A percentile compares a stretch with the other conserved stretches of the same genome.
Conservation (phyloP, 495 filamentous ascomycete species). For the Aspergillus ostianus region DNA sequence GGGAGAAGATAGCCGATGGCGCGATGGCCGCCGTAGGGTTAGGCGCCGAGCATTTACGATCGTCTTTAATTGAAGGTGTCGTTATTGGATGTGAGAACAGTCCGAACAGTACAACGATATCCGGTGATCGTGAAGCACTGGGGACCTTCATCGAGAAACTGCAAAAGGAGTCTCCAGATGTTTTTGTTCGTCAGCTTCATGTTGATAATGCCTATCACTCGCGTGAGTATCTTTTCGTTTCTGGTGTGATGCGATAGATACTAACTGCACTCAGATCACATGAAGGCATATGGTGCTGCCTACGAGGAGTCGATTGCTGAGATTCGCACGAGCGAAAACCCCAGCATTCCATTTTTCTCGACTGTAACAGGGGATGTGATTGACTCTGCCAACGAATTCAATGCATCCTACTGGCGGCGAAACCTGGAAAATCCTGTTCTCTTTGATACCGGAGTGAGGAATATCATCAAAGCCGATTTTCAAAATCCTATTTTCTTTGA, state of each 20-base stretch:
- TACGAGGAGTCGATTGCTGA: neutral
- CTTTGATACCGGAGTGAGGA: conserved; percentile 23
- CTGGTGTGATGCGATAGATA: neutral
- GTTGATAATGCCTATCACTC: neutral
- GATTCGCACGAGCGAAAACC: neutral
- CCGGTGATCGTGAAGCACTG: conserved; percentile 17
- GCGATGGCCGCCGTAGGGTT: conserved; percentile 31
- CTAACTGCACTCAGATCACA: neutral
- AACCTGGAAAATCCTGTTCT: conserved; percentile 41
- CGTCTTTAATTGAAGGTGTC: conserved; percentile 14
- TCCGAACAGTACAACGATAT: conserved; percentile 26
- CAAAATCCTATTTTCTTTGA: conserved; percentile 3
- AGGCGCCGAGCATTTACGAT: conserved; percentile 3
- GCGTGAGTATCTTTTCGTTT: neutral
- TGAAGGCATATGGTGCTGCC: neutral
- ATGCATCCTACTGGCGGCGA: conserved; percentile 32
- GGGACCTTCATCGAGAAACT: neutral
- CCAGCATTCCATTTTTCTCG: conserved; percentile 21
- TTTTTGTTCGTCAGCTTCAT: neutral
- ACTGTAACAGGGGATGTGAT: conserved; percentile 18
- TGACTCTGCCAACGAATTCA: neutral
- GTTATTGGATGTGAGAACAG: conserved; percentile 27
- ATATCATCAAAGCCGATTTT: neutral
- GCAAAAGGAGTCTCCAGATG: neutral
- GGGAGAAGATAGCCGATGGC: neutral